These are phyloP conservation scores for Endoconidiophora polonica DNA, from an alignment of 2,329 filamentous ascomycete genomes.

Conservation along the genomic window DNA sequence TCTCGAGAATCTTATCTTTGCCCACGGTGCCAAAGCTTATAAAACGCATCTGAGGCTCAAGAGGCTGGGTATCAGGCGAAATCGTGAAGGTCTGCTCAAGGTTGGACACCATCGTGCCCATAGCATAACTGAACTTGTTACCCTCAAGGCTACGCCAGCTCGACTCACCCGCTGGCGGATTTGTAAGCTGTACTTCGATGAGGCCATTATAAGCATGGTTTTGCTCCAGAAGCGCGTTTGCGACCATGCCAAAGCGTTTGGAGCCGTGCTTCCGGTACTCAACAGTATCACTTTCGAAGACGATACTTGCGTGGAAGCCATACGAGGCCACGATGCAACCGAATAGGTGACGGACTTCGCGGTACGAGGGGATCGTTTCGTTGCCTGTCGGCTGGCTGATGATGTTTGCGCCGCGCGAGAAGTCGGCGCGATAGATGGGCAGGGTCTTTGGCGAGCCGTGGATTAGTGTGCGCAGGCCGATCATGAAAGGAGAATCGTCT, in stretches of 20 bases:
- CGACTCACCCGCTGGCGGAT: conserved; percentile 11
- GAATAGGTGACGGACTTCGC: conserved; percentile 23
- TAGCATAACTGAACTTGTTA: conserved; percentile 52
- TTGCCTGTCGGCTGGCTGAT: conserved; percentile 20
- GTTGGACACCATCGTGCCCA: conserved; percentile 61
- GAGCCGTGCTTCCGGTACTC: conserved; percentile 63
- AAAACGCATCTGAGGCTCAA: conserved; percentile 55
- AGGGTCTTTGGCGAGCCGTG: conserved; percentile 36
- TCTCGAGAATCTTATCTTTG: conserved; percentile 51
- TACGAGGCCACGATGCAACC: conserved; percentile 74
- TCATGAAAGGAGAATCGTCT: conserved; percentile 26
- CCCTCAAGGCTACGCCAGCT: conserved; percentile 14
- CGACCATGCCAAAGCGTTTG: conserved; percentile 72
- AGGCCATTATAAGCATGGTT: conserved; percentile 33
- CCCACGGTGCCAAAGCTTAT: conserved; percentile 57
- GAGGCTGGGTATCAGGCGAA: conserved; percentile 51
- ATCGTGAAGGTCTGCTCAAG: conserved; percentile 72
- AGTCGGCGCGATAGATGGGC: conserved; percentile 44
- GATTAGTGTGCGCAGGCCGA: conserved; percentile 42
- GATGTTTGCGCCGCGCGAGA: conserved; percentile 39
- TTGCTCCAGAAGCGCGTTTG: conserved; percentile 49
- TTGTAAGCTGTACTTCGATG: conserved; percentile 21
- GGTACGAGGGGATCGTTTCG: conserved; percentile 14
- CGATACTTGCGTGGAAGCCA: conserved; percentile 74
- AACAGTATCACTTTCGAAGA: conserved; percentile 77